phyloP scores from a whole-genome alignment of 108 stramenopile genomes.

The Conticribra weissflogii region DNA sequence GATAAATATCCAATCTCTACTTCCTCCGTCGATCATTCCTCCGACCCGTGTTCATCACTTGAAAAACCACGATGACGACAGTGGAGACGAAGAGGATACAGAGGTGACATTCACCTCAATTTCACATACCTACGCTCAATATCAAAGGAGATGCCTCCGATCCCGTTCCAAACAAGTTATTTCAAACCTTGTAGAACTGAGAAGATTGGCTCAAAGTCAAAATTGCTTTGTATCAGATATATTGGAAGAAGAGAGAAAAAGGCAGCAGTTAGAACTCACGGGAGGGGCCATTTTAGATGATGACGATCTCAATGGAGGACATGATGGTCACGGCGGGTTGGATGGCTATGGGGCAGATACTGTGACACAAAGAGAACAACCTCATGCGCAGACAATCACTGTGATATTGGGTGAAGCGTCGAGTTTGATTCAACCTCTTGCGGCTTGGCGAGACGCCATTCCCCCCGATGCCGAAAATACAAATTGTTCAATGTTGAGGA shows the following conservation, averaged over 20 bases:
- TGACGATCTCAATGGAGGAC: slow-evolving; percentile 49
- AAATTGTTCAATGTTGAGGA: slow-evolving; percentile 8
- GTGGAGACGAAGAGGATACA: slow-evolving; percentile 25
- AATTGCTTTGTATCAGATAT: slow-evolving; percentile 45
- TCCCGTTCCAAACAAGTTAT: slow-evolving; percentile 74
- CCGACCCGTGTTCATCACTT: too few relatives aligned
- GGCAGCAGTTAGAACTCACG: slow-evolving; percentile 24
- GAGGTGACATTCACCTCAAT: slow-evolving; percentile 26
- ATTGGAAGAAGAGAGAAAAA: slow-evolving; percentile 35
- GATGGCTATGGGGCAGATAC: neutral
- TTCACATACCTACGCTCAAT: slow-evolving; percentile 57
- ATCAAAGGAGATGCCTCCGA: slow-evolving; percentile 74
- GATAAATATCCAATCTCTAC: slow-evolving; percentile 36
- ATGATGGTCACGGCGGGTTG: slow-evolving; percentile 26
- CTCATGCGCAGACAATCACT: slow-evolving; percentile 70
- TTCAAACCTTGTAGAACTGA: slow-evolving; percentile 50
- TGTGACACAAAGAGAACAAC: slow-evolving; percentile 31
- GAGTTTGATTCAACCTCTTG: slow-evolving; percentile 78
- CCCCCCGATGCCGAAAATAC: slow-evolving; percentile 23
- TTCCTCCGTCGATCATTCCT: slow-evolving; percentile 11
- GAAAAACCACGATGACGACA: slow-evolving; percentile 10
- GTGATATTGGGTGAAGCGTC: slow-evolving; percentile 76
- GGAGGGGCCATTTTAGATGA: slow-evolving; percentile 28
- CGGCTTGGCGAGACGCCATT: slow-evolving; percentile 71
- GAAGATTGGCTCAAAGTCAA: slow-evolving; percentile 49